These are phyloP conservation scores for Eutrema salsugineum DNA, from an alignment of 441 rosid genomes.

Conservation along the genomic window DNA sequence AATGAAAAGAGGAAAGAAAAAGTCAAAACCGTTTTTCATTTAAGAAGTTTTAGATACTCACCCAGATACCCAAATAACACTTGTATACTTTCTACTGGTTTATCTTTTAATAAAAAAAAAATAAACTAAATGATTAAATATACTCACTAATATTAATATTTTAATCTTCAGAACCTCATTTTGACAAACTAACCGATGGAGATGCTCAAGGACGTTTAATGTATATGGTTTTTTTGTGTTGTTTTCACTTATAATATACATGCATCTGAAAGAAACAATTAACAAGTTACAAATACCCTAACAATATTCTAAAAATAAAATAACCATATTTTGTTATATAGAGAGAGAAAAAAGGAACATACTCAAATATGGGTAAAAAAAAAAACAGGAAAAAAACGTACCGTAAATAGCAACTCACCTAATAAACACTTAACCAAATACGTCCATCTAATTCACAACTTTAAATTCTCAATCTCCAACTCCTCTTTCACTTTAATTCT, in stretches of 20 bases:
- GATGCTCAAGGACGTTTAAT: too few relatives aligned
- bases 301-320: neutral
- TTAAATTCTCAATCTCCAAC: slow-evolving; percentile 5
- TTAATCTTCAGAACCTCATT: too few relatives aligned
- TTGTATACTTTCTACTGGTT: too few relatives aligned
- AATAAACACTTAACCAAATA: neutral
- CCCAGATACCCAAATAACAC: too few relatives aligned
- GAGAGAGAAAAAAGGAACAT: neutral
- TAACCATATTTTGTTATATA: neutral
- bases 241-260: neutral
- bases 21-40: too few relatives aligned
- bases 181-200: too few relatives aligned
- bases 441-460: neutral
- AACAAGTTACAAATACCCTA: neutral
- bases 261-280: neutral
- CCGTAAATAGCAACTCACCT: neutral
- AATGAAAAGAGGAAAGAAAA: too few relatives aligned
- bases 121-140: too few relatives aligned
- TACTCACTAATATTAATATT: too few relatives aligned
- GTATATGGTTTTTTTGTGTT: neutral
- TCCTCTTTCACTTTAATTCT: neutral
- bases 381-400: neutral
- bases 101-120: too few relatives aligned
- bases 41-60: too few relatives aligned
- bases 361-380: neutral